Conservation (phyloP, 768 basidiomycete genomes). For the Daedaleopsis nitida region DNA sequence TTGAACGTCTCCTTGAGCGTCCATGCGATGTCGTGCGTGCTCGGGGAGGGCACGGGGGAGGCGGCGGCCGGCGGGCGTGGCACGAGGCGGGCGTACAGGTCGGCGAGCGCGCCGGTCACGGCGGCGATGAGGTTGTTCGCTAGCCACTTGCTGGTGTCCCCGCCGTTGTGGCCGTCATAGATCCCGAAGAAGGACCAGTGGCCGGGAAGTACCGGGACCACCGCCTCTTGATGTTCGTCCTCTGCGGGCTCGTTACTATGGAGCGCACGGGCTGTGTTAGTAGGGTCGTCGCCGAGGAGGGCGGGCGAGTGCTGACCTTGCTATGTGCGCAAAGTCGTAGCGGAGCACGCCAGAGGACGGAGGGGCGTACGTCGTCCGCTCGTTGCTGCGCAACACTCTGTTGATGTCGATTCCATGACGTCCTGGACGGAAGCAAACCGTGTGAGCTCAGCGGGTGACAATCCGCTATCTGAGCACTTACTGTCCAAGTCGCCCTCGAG, state of each 20-base stretch:
- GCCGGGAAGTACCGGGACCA: constrained; percentile 26
- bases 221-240: constrained; percentile 28
- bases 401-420: constrained; percentile 1
- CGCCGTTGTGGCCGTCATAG: constrained; percentile 36
- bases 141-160: constrained; percentile 37
- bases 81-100: constrained; percentile 21
- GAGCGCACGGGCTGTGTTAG: background rate
- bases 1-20: constrained; percentile 41
- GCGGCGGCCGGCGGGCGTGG: background rate
- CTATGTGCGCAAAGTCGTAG: constrained; percentile 26
- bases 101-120: constrained; percentile 25
- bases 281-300: background rate
- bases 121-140: constrained; percentile 33
- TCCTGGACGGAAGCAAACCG: background rate
- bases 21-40: constrained; percentile 35
- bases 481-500: constrained; percentile 1
- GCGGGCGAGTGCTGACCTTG: constrained; percentile 18
- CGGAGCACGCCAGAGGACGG: constrained; percentile 19
- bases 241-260: constrained; percentile 31
- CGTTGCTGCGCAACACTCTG: constrained; percentile 9
- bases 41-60: constrained; percentile 10
- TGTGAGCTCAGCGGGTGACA: background rate
- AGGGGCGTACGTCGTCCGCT: constrained; percentile 13
- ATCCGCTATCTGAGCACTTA: background rate
- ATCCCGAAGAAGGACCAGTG: constrained; percentile 38